phyloP scores from a whole-genome alignment of 1,284 basidiomycete species.

The Puccinia triticina region DNA sequence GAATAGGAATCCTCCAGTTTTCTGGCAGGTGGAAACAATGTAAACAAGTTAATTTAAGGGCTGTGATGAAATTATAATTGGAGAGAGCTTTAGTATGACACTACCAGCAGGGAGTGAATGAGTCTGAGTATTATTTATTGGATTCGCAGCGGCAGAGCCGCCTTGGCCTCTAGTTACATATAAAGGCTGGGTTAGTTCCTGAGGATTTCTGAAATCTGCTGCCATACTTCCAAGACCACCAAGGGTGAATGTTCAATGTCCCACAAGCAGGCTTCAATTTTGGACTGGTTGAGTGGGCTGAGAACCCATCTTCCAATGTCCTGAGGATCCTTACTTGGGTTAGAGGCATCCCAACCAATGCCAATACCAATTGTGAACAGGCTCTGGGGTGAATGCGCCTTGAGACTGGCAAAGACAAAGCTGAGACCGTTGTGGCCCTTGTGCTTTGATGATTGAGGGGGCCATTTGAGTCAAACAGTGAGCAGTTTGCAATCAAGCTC shows the following conservation, averaged over 20 bases:
- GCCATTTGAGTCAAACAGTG: background rate
- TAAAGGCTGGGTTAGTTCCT: background rate
- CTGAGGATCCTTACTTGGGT: constrained; percentile 8
- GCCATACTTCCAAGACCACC: constrained; percentile 27
- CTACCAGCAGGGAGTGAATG: too few relatives aligned
- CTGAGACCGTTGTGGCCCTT: constrained; percentile 37
- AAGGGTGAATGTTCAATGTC: background rate
- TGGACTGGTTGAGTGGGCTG: constrained; percentile 14
- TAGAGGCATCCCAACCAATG: constrained; percentile 19
- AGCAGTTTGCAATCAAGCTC: constrained; percentile 35
- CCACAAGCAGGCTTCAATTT: constrained; percentile 38
- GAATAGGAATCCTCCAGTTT: too few relatives aligned
- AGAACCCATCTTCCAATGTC: constrained; percentile 35
- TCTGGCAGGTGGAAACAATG: too few relatives aligned
- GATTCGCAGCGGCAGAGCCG: too few relatives aligned
- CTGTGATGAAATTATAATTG: too few relatives aligned
- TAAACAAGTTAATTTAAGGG: too few relatives aligned
- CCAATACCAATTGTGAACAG: constrained; percentile 25
- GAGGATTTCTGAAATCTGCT: background rate
- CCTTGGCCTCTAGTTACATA: too few relatives aligned
- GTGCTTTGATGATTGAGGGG: constrained; percentile 24
- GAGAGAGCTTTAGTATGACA: too few relatives aligned
- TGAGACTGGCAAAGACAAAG: constrained; percentile 31
- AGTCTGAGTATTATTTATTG: too few relatives aligned
- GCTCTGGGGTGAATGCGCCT: background rate